phyloP scores from a whole-genome alignment of 192 early-diverging fungal species.

The Bifiguratus adelaidae region DNA sequence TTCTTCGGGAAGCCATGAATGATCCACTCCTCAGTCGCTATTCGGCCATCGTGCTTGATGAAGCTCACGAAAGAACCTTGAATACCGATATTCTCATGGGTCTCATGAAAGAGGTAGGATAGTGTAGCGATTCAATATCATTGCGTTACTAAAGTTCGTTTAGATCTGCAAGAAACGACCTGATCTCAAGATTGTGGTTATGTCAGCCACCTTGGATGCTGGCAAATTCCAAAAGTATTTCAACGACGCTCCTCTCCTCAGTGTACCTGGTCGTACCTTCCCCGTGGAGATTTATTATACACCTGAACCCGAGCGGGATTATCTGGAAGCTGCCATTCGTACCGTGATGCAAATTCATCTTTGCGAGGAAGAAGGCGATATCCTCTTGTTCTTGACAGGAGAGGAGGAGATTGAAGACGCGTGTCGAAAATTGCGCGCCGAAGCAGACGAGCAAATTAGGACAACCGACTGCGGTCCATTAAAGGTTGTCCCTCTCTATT shows the following conservation, averaged over 20 bases:
- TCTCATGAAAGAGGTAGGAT: conserved; percentile 75
- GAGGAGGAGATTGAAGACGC: conserved; percentile 99
- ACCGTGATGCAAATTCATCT: conserved; percentile 93
- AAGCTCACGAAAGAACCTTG: conserved; percentile 97
- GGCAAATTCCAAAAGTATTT: conserved; percentile 99
- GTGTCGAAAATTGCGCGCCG: conserved; percentile 69
- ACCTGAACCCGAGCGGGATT: conserved; percentile 94
- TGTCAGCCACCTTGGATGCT: conserved; percentile 97
- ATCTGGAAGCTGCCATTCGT: conserved; percentile 91
- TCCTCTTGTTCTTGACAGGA: conserved; percentile 95
- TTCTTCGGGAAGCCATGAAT: conserved; percentile 93
- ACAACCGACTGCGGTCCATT: conserved; percentile 63
- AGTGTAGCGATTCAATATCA: not conserved
- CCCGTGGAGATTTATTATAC: conserved; percentile 98
- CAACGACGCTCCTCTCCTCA: conserved; percentile 84
- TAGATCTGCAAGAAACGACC: conserved; percentile 52
- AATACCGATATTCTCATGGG: conserved; percentile 98
- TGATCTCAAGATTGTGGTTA: conserved; percentile 91
- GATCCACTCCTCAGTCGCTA: conserved; percentile 81
- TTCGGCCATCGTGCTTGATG: conserved; percentile 94
- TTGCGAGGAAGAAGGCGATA: conserved; percentile 90
- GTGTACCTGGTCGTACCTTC: conserved; percentile 94
- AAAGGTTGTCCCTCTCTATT: conserved; percentile 84
- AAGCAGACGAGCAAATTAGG: conserved; percentile 60
- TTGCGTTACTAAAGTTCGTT: not conserved